Evolutionary conservation across 75 land plant species (phyloP), one percentile per base, ranked within the genome.

Genomic region (Picea sitchensis): DNA sequence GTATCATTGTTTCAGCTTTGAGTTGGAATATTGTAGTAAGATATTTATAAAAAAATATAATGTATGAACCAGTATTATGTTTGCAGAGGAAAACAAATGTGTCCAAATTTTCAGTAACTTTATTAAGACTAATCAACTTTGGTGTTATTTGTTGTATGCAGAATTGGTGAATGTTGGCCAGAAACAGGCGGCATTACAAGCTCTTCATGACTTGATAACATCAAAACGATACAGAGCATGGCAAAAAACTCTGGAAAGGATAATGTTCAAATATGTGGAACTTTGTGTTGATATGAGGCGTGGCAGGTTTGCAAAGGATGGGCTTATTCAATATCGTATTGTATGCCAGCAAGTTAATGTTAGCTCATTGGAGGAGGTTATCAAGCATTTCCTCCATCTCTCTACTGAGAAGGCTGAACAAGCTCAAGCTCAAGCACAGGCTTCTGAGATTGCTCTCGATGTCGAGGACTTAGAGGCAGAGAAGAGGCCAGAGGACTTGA

Each of bases 321-420:
- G 98, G 3, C 86, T 96, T 15, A 96, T 96, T 62, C 98, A 96
- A 77, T 96, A 94, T 77, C 91, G 98, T 1, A 94, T 92, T 73
- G 91, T 94, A 0, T 96, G 98, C 78, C 98, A 96, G 83, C 98
- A 94, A 89, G 94, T 96, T 9, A 96, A 96, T 76, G 94, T 96
- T 12, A 87, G 82, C 59, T 96, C 98, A 5, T 76, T 96, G 86
- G 98, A 96, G 76, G 98, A 96, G 77, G 97, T 96, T 26, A 96
- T 96, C 67, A 96, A 96, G 85, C 82, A 95, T 78, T 95, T 94
- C 59, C 88, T 95, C 80, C 91, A 95, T 26, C 84, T 95, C 5
- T 87, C 96, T 3, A 95, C 89, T 81, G 96, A 95, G 80, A 88
- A 80, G 61, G 98, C 96, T 59, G 98, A 95, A 80, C 84, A 86